These are phyloP conservation scores for Ettlia oleoabundans DNA, from an alignment of 139 green algal genomes.

Conservation along the genomic window DNA sequence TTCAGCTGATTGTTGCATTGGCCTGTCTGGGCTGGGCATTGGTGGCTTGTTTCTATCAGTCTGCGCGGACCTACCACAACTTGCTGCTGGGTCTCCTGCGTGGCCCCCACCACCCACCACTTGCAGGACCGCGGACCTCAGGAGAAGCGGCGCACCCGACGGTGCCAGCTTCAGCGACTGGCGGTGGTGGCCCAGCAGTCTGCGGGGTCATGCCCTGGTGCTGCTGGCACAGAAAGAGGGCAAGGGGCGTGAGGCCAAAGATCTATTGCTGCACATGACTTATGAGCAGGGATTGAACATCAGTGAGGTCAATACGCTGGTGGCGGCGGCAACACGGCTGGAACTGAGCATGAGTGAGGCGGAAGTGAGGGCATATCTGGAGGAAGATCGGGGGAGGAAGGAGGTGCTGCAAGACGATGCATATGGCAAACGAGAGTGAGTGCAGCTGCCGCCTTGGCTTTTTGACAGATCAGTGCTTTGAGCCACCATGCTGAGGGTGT, in stretches of 20 bases:
- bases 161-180: neutral
- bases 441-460: no score
- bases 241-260: slow-evolving; percentile 10
- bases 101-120: neutral
- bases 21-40: no score
- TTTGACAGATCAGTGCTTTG: no score
- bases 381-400: neutral
- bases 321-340: neutral
- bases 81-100: neutral
- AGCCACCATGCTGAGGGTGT: no score
- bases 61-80: no score
- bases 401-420: slow-evolving; percentile 11
- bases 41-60: no score
- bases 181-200: slow-evolving; percentile 11
- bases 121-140: neutral
- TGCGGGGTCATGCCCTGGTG: slow-evolving; percentile 16
- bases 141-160: slow-evolving; percentile 6
- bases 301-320: slow-evolving; percentile 4
- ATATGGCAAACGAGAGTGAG: neutral
- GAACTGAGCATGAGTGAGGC: neutral
- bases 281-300: slow-evolving; percentile 19
- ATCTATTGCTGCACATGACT: slow-evolving; percentile 12
- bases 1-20: no score
- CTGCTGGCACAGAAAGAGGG: slow-evolving; percentile 22
- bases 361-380: neutral